Evolutionary conservation across 345 rosid species (phyloP).

Genomic region (Arabis alpina): DNA sequence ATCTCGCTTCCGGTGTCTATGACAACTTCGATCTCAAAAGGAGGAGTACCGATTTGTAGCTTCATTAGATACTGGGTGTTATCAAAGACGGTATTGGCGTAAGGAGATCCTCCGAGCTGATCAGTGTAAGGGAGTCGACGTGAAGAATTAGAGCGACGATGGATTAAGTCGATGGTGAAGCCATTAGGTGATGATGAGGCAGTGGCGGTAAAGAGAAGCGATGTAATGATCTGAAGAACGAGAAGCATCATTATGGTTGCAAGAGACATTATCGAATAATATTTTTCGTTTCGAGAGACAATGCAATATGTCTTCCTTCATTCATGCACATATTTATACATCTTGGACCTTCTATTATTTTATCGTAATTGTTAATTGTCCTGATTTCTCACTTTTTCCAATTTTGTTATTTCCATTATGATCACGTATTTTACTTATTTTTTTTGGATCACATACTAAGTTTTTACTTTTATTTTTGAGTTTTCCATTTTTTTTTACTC

Average conservation of each 20-base stretch:
- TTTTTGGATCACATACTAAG: no score
- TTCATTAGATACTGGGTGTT: conserved; percentile 7
- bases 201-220: conserved; percentile 6
- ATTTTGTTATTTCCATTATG: background rate
- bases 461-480: no score
- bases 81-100: background rate
- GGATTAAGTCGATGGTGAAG: conserved; percentile 33
- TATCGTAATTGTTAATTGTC: background rate
- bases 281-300: background rate
- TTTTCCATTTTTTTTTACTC: no score
- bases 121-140: background rate
- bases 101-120: conserved; percentile 24
- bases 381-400: background rate
- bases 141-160: conserved; percentile 12
- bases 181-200: conserved; percentile 20
- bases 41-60: conserved; percentile 33
- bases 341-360: background rate
- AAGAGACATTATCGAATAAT: background rate
- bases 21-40: background rate
- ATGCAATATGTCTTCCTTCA: background rate
- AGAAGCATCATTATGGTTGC: conserved; percentile 9
- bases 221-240: conserved; percentile 16
- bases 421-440: no score
- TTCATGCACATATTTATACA: conserved; percentile 19
- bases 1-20: conserved; percentile 13